Base-by-base conservation (phyloP, 441 rosid genomes). In the Melastoma candidum region DNA sequence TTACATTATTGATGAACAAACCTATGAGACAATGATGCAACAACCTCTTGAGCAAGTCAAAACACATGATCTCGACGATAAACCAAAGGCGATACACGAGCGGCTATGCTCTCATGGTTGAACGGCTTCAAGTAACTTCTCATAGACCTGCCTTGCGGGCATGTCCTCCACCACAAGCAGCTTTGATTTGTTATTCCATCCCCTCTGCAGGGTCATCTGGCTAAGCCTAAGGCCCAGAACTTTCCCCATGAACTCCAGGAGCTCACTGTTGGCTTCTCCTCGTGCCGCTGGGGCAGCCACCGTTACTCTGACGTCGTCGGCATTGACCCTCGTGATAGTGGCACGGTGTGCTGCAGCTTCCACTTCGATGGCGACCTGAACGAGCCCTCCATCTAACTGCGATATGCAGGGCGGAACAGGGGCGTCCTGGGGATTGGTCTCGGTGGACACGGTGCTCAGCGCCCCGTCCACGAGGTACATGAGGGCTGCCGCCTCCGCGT, bases 111-210 rank as follows among this genome's bases (percentile, higher is more conserved):
- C 11, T 79, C 76, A 92, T 4, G 98, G 90, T 61, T 79, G 85
- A 26, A 85, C 98, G 12, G 97, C 89, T 63, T 92, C 95, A 46
- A 88, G 76, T 63, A 90, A 88, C 63, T 87, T 87, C 76, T 80
- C 96, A 44, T 90, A 90, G 58, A 87, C 96, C 63, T 87, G 83
- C 59, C 93, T 83, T 7, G 86, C 89, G 4, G 95, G 77, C 68
- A 92, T 66, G 76, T 92, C 98, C 70, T 92, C 98, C 66, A 88
- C 97, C 80, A 92, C 95, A 0, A 92, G 87, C 74, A 92, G 98
- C 82, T 92, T 92, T 1, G 98, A 92, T 76, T 92, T 92, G 86
- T 90, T 88, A 70, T 85, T 92, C 97, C 98, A 88, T 41, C 98
- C 97, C 74, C 95, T 84, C 67, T 84, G 98, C 56, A 88, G 98